A percentile compares a stretch with the other conserved stretches of the same genome.
phyloP scores from a whole-genome alignment of 345 rosid genomes.

The Durio zibethinus region DNA sequence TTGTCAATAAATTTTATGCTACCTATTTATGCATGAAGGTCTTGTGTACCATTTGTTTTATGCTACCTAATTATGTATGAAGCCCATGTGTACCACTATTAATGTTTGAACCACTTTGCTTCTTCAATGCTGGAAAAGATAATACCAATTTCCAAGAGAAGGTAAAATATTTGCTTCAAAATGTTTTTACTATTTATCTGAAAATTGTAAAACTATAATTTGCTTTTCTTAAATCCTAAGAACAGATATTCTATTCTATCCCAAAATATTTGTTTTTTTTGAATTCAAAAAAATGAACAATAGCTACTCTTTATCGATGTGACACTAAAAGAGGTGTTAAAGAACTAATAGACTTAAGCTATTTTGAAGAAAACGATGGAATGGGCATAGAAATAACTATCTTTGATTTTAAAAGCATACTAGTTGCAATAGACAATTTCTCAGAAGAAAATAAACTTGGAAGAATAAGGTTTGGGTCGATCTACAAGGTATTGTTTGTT shows the following conservation, averaged over 20 bases:
- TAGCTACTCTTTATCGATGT: background rate
- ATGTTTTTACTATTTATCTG: too few species aligned
- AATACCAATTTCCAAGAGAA: conserved; percentile 30
- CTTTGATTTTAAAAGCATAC: conserved; percentile 21
- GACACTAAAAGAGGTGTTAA: conserved; percentile 10
- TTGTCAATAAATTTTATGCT: too few species aligned
- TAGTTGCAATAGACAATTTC: conserved; percentile 58
- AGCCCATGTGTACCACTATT: too few species aligned
- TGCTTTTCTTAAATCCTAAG: too few species aligned
- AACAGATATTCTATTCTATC: too few species aligned
- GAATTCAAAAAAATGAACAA: background rate
- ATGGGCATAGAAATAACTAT: conserved; percentile 22
- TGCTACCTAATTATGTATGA: too few species aligned
- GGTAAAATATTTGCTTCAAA: conserved; percentile 21
- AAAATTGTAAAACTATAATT: too few species aligned
- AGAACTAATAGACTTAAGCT: background rate
- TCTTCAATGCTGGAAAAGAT: conserved; percentile 49
- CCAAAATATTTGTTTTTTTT: background rate
- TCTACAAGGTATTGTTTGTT: conserved; percentile 46
- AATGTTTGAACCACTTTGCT: conserved; percentile 33
- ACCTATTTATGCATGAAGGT: too few species aligned
- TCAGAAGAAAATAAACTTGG: conserved; percentile 63
- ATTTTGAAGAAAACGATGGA: conserved; percentile 13
- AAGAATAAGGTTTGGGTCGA: conserved; percentile 74
- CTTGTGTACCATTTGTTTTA: too few species aligned